phyloP scores from a whole-genome alignment of 1,284 basidiomycete species.

The Austroboletus niveus region DNA sequence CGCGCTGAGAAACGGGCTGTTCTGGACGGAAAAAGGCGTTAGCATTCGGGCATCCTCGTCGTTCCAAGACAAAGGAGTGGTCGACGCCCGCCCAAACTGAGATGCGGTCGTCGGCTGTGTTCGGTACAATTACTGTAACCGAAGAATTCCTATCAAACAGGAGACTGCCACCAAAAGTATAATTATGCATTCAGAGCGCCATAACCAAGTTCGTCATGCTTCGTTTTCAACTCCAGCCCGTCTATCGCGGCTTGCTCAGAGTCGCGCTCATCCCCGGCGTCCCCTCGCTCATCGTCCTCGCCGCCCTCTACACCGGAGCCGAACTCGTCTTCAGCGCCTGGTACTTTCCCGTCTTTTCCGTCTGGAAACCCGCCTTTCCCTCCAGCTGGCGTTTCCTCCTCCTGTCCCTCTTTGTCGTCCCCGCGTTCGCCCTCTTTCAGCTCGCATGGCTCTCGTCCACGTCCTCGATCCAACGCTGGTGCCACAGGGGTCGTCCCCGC shows the following conservation, averaged over 20 bases:
- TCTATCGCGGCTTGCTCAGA: neutral
- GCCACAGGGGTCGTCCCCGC: neutral
- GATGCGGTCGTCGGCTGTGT: too few relatives aligned
- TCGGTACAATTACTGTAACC: too few relatives aligned
- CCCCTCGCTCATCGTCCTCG: slow-evolving; percentile 1
- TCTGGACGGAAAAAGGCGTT: too few relatives aligned
- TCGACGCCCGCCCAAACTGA: too few relatives aligned
- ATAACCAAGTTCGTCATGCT: too few relatives aligned
- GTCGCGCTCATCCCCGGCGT: neutral
- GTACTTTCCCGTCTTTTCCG: slow-evolving; percentile 2
- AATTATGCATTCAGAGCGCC: too few relatives aligned
- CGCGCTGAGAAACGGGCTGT: too few relatives aligned
- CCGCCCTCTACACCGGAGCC: slow-evolving; percentile 8
- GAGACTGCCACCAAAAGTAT: too few relatives aligned
- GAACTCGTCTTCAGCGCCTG: slow-evolving; percentile 10
- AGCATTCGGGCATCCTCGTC: too few relatives aligned
- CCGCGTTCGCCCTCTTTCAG: slow-evolving; percentile 10
- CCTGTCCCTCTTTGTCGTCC: slow-evolving; percentile 14
- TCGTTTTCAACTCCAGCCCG: too few relatives aligned
- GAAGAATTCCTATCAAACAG: too few relatives aligned
- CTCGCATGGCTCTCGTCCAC: slow-evolving; percentile 5
- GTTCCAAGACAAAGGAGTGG: too few relatives aligned
- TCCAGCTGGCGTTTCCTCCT: slow-evolving; percentile 21
- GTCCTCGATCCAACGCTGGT: neutral
- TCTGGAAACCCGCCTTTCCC: slow-evolving; percentile 22